Conservation (phyloP, 1,284 basidiomycete genomes). For the Irpex lacteus region DNA sequence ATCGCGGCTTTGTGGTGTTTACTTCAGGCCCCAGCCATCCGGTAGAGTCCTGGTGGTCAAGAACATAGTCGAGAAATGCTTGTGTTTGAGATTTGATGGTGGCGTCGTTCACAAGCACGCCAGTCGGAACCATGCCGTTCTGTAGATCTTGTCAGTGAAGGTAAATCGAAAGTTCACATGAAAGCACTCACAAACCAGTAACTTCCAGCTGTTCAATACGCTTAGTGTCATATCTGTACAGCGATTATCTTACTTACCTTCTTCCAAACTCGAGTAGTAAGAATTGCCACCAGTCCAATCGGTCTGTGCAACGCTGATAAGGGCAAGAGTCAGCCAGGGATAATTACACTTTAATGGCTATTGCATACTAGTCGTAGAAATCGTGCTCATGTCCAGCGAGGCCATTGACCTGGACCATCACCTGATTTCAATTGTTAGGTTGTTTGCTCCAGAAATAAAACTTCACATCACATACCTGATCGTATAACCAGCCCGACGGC, state of each 20-base stretch:
- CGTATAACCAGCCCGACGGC: constrained; percentile 51
- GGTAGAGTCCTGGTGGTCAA: constrained; percentile 50
- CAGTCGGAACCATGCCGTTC: constrained; percentile 56
- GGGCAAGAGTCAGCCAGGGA: neutral
- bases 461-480: constrained; percentile 36
- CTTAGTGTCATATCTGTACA: neutral
- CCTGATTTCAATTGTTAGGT: constrained; percentile 23
- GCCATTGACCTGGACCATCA: constrained; percentile 51
- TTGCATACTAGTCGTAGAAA: constrained; percentile 50
- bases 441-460: neutral
- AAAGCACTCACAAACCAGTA: constrained; percentile 54
- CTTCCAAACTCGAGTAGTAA: constrained; percentile 51
- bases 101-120: constrained; percentile 42
- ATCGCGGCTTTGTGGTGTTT: constrained; percentile 48
- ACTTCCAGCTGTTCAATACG: constrained; percentile 41
- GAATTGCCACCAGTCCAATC: constrained; percentile 54
- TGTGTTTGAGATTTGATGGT: constrained; percentile 46
- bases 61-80: constrained; percentile 50
- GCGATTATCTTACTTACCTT: constrained; percentile 36
- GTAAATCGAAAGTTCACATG: neutral
- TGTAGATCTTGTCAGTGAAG: constrained; percentile 15
- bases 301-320: constrained; percentile 42
- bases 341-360: neutral
- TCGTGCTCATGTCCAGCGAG: constrained; percentile 54
- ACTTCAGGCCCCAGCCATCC: constrained; percentile 62